Evolutionary conservation across 2,329 filamentous ascomycete species (phyloP), one percentile per base, ranked within the genome.

Genomic region (Pestalotiopsis sp.): DNA sequence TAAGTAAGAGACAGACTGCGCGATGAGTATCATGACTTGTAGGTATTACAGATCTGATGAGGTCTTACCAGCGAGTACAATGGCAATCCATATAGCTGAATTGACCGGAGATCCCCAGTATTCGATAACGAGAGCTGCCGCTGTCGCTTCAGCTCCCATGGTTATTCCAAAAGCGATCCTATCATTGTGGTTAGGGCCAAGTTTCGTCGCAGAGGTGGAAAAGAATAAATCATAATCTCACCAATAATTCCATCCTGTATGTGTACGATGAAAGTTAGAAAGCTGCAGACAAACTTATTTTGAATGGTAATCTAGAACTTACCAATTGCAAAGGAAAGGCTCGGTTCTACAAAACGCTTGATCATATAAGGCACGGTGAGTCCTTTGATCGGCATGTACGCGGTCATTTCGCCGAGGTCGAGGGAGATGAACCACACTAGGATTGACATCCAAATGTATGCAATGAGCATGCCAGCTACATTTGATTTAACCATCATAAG

Each of bases 101-200:
- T 31, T 58, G 23, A 70, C 60, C 62, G 70, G 68, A 58, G 71
- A 71, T 3, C 68, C 70, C 77, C 79, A 82, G 71, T 80, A 81
- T 17, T 81, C 72, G 56, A 86, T 81, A 13, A 85, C 75, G 56
- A 86, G 76, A 1, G 78, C 80, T 2, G 81, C 79, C 2, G 84
- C 84, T 2, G 81, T 82, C 41, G 82, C 77, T 69, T 86, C 84
- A 20, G 80, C 78, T 2, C 82, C 78, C 4, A 84, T 72, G 4
- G 82, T 73, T 67, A 86, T 83, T 3, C 82, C 78, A 69, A 81
- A 84, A 6, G 80, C 80, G 73, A 85, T 85, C 68, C 80, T 82
- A 67, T 45, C 14, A 45, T 45, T 45, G 39, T 45, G 12, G 14
- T 45, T 17, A 45, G 12, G 2, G 12, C 11, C 14, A 45, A 13